Evolutionary conservation across 495 filamentous ascomycete species (phyloP), one percentile per base, ranked within the genome.

Genomic region (Parathielavia hyrcaniae): DNA sequence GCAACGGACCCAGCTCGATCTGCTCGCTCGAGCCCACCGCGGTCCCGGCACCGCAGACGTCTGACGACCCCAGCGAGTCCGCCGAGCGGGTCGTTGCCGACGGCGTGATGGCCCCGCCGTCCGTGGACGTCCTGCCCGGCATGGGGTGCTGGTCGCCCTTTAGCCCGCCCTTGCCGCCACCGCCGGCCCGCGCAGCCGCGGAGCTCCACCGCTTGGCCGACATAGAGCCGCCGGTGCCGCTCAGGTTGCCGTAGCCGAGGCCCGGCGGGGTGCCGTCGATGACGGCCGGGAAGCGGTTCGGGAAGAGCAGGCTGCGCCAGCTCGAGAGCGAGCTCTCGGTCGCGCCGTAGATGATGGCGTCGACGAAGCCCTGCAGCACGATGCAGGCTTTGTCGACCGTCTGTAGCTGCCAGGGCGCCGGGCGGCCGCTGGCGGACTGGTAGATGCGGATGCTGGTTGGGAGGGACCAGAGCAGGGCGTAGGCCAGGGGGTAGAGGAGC

Each of bases 351-450:
- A 77, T 73, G 50, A 77, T 43, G 8, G 74, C 69, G 53, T 75
- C 74, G 19, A 73, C 69, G 20, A 75, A 61, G 4, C 74, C 74
- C 61, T 77, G 74, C n/a, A 73, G 45, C 14, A 77, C 74, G 38
- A 77, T 72, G 50, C 74, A 75, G 46, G 70, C 70, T 53, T 77
- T 77, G 61, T 77, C 74, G 16, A 74, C 60, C 20, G 73, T 75
- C 14, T 63, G 70, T n/a, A 77, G 61, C 2, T 60, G 62, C 52
- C 74, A 74, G 1, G 74, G 72, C 1, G 72, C 67, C 6, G 70
- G 40, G 30, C 63, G 66, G 0, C 67, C 62, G 1, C 58, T 70
- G 19, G 64, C 62, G 17, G 67, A 55, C 47, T 77, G 74, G 58
- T 77, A 75, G 19, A 77, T 73, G 17, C 74, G 67, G 53, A 77